phyloP scores from a whole-genome alignment of 1,284 basidiomycete genomes.

The Ceratobasidium sp. region DNA sequence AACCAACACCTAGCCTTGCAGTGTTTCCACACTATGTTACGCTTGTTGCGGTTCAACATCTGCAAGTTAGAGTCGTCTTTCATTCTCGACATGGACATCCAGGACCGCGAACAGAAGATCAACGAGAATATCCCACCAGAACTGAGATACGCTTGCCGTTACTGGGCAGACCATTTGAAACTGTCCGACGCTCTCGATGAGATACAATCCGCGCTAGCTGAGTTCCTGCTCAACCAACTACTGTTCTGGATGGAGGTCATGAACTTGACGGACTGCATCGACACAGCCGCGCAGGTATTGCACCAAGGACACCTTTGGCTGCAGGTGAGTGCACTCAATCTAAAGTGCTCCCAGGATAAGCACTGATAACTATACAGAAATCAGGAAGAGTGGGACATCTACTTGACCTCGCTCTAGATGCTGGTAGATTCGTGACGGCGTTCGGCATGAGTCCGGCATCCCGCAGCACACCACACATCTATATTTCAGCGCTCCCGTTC shows the following conservation, averaged over 20 bases:
- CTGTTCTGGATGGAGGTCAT: conserved; percentile 2
- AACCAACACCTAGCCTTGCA: not conserved
- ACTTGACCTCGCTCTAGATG: not conserved
- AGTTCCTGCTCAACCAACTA: not conserved
- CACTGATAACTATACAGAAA: not conserved
- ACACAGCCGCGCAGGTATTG: not conserved
- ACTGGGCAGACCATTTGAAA: not conserved
- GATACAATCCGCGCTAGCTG: not conserved
- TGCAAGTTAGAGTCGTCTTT: conserved; percentile 2
- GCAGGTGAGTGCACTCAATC: not conserved
- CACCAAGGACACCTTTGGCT: not conserved
- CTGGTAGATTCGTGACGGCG: not conserved
- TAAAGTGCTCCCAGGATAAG: no score
- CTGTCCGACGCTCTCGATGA: not conserved
- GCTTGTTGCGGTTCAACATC: conserved; percentile 4
- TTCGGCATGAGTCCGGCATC: not conserved
- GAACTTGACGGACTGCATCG: not conserved
- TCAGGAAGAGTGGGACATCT: not conserved
- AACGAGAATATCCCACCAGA: not conserved
- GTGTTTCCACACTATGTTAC: not conserved
- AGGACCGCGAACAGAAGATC: not conserved
- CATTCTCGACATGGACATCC: not conserved
- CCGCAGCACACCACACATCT: conserved; percentile 11
- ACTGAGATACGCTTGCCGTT: not conserved
- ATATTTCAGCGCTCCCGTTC: not conserved